phyloP scores from a whole-genome alignment of 2,329 filamentous ascomycete genomes.

The Calonectria honghensis region DNA sequence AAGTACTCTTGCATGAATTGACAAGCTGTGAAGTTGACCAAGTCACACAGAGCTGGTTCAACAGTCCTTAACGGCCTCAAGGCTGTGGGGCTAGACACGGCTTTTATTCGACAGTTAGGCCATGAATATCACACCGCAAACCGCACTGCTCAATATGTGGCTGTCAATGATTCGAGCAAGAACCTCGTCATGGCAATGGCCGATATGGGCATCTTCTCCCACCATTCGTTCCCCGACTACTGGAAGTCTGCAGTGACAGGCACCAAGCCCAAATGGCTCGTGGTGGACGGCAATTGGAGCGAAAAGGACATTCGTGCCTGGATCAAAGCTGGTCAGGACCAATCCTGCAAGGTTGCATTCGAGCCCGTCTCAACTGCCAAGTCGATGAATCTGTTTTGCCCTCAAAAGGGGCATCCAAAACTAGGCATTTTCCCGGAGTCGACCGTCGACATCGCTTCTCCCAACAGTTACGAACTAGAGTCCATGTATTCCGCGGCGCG shows the following conservation, averaged over 20 bases:
- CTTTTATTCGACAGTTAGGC: constrained; percentile 76
- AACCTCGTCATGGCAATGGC: constrained; percentile 95
- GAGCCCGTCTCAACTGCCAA: constrained; percentile 94
- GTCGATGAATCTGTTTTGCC: constrained; percentile 79
- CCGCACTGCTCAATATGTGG: constrained; percentile 92
- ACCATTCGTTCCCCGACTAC: constrained; percentile 69
- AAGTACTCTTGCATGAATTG: constrained; percentile 54
- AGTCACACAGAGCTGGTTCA: constrained; percentile 77
- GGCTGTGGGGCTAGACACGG: constrained; percentile 77
- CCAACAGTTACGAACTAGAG: constrained; percentile 87
- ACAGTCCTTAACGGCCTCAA: constrained; percentile 81
- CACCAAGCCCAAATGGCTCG: constrained; percentile 82
- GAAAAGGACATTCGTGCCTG: constrained; percentile 79
- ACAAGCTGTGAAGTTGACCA: constrained; percentile 12
- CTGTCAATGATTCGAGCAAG: constrained; percentile 89
- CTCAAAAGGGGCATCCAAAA: constrained; percentile 60
- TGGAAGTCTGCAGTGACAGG: constrained; percentile 77
- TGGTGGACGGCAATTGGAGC: constrained; percentile 93
- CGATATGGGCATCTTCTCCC: constrained; percentile 91
- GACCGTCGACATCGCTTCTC: constrained; percentile 84
- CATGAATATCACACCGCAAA: constrained; percentile 69
- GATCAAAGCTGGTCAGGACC: constrained; percentile 75
- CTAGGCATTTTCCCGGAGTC: constrained; percentile 75
- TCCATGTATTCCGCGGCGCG: constrained; percentile 86
- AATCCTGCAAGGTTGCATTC: constrained; percentile 80